Percentiles rank a stretch among this genome's conserved stretches.
Evolutionary conservation across 176 grass and related monocot species (phyloP).

Genomic region (Elymus sibiricus): DNA sequence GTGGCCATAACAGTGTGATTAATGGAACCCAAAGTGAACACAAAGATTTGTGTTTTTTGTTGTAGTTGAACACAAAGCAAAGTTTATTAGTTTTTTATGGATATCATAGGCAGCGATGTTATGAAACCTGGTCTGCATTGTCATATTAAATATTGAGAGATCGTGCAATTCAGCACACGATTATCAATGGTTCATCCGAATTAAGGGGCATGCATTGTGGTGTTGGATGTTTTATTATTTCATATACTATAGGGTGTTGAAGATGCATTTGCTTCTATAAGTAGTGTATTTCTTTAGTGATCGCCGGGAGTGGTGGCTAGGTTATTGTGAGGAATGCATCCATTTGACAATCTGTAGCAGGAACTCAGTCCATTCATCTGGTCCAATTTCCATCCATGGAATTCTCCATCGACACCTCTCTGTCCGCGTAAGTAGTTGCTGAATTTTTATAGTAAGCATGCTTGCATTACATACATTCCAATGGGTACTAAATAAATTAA

Average conservation of each 20-base stretch:
- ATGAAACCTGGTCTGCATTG: not conserved
- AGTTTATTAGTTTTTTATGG: not conserved
- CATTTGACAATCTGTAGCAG: too few relatives aligned
- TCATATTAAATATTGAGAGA: not conserved
- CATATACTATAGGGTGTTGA: not conserved
- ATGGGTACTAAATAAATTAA: too few relatives aligned
- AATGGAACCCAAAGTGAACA: not conserved
- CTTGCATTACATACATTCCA: too few relatives aligned
- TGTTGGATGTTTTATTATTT: constrained; percentile 2
- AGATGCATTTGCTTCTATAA: too few relatives aligned
- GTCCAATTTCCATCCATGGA: too few relatives aligned
- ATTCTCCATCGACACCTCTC: too few relatives aligned
- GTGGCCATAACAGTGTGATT: too few relatives aligned
- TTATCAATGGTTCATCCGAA: not conserved
- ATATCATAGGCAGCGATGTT: too few relatives aligned
- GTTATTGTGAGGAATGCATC: not conserved
- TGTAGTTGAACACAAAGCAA: not conserved
- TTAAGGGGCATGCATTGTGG: not conserved
- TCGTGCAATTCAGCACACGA: not conserved
- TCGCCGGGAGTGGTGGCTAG: not conserved
- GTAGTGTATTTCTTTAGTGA: not conserved
- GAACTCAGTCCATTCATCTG: too few relatives aligned
- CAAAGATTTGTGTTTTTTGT: not conserved
- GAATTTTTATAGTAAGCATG: too few relatives aligned
- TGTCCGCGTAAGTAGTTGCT: too few relatives aligned